These are phyloP conservation scores for Colletotrichum lupini DNA, from an alignment of 2,329 filamentous ascomycete genomes.

Conservation along the genomic window DNA sequence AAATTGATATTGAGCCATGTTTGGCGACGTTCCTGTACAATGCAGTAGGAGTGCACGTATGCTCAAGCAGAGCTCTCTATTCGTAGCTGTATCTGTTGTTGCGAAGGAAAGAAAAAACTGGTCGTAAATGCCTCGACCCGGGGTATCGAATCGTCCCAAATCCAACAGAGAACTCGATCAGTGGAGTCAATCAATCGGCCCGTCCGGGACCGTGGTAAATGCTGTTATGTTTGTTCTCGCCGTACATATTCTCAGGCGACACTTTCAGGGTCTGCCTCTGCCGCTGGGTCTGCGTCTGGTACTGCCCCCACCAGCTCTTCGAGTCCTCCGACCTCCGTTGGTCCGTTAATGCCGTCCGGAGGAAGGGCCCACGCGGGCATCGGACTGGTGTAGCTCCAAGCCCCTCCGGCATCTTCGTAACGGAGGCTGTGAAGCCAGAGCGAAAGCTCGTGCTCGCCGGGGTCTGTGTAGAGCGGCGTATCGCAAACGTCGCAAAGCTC, in stretches of 20 bases:
- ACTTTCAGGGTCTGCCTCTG: slow-evolving; percentile 56
- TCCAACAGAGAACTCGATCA: neutral
- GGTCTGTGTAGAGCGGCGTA: slow-evolving; percentile 93
- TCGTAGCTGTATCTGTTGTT: neutral
- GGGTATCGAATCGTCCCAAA: slow-evolving; percentile 23
- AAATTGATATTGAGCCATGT: neutral
- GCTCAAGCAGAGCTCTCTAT: neutral
- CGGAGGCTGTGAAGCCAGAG: slow-evolving; percentile 93
- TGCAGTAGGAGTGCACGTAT: neutral
- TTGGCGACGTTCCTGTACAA: neutral
- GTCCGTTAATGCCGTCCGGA: slow-evolving; percentile 77
- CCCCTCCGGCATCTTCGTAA: slow-evolving; percentile 85
- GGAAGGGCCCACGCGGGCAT: slow-evolving; percentile 90
- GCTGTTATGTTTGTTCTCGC: slow-evolving; percentile 28
- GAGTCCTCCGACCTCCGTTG: slow-evolving; percentile 72
- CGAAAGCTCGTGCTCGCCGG: slow-evolving; percentile 87
- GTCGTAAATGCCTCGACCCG: slow-evolving; percentile 9
- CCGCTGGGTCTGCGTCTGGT: slow-evolving; percentile 49
- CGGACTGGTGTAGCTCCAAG: slow-evolving; percentile 88
- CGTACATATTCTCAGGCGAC: slow-evolving; percentile 36
- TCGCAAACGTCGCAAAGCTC: slow-evolving; percentile 83
- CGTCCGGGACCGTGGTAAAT: slow-evolving; percentile 13
- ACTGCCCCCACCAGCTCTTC: slow-evolving; percentile 69
- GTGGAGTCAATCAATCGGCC: slow-evolving; percentile 30
- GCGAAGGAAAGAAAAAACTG: neutral